These are phyloP conservation scores for Phanerodontia chrysosporium DNA, from an alignment of 768 basidiomycete species.

Conservation along the genomic window DNA sequence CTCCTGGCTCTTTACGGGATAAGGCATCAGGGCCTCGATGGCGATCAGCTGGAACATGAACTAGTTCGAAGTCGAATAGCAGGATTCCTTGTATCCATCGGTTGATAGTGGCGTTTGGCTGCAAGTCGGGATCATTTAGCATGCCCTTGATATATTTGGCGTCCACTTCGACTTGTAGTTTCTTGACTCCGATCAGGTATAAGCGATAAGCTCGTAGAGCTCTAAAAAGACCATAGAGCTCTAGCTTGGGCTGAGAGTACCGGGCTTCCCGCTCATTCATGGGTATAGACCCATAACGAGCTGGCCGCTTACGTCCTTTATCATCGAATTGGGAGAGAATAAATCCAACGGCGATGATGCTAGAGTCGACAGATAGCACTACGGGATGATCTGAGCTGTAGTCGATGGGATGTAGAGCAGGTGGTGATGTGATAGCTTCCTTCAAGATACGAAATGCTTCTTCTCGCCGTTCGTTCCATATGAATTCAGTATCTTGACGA, in stretches of 20 bases:
- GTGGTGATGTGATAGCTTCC: conserved; percentile 16
- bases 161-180: conserved; percentile 34
- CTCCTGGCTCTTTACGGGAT: conserved; percentile 23
- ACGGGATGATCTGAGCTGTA: conserved; percentile 25
- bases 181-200: conserved; percentile 28
- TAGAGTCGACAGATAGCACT: conserved; percentile 36
- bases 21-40: conserved; percentile 36
- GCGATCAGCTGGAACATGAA: conserved; percentile 32
- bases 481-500: conserved; percentile 24
- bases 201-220: conserved; percentile 17
- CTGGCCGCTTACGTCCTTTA: conserved; percentile 17
- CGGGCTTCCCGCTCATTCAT: conserved; percentile 25
- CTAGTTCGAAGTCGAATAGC: conserved; percentile 33
- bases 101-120: conserved; percentile 36
- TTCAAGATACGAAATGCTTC: conserved; percentile 28
- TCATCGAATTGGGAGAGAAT: conserved; percentile 32
- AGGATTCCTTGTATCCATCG: conserved; percentile 38
- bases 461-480: conserved; percentile 27
- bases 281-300: conserved; percentile 31
- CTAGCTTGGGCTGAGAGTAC: conserved; percentile 26
- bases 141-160: conserved; percentile 39
- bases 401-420: conserved; percentile 31
- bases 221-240: conserved; percentile 24
- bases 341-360: conserved; percentile 31
- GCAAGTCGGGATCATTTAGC: conserved; percentile 35